These are phyloP conservation scores for Immersiporthe knoxdaviesiana DNA, from an alignment of 2,329 filamentous ascomycete species.

Conservation along the genomic window DNA sequence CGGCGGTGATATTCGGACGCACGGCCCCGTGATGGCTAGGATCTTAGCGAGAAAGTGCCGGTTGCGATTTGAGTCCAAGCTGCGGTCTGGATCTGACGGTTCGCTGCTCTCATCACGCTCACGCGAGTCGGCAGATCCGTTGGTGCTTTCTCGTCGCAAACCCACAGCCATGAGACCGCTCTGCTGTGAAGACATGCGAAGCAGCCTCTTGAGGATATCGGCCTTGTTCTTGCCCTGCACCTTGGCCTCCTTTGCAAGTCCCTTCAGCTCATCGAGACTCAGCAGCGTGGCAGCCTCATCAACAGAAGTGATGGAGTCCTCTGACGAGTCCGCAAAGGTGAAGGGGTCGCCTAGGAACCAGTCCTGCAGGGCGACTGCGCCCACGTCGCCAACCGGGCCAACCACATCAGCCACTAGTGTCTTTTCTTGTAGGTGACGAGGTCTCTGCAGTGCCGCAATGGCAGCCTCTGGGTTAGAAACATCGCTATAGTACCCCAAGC, in stretches of 20 bases:
- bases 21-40: constrained; percentile 75
- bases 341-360: constrained; percentile 60
- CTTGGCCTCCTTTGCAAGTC: constrained; percentile 82
- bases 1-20: constrained; percentile 75
- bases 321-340: constrained; percentile 79
- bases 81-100: constrained; percentile 34
- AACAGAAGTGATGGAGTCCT: constrained; percentile 72
- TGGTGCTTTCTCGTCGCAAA: constrained; percentile 66
- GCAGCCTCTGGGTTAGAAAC: constrained; percentile 73
- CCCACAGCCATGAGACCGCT: constrained; percentile 72
- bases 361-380: constrained; percentile 45
- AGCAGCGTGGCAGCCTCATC: constrained; percentile 84
- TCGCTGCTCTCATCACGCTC: constrained; percentile 43
- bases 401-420: constrained; percentile 26
- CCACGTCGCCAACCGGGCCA: constrained; percentile 31
- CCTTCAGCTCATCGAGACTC: constrained; percentile 85
- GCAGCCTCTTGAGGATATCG: constrained; percentile 75
- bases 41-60: constrained; percentile 79
- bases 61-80: constrained; percentile 64
- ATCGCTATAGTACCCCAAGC: constrained; percentile 80
- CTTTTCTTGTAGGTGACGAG: constrained; percentile 55
- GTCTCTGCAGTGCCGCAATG: constrained; percentile 65
- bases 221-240: constrained; percentile 86
- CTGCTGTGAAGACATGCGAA: constrained; percentile 75
- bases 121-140: constrained; percentile 55